Percentiles rank a stretch among this genome's conserved stretches.
phyloP scores from a whole-genome alignment of 176 grass and related monocot species.

The Chrysopogon serrulatus region DNA sequence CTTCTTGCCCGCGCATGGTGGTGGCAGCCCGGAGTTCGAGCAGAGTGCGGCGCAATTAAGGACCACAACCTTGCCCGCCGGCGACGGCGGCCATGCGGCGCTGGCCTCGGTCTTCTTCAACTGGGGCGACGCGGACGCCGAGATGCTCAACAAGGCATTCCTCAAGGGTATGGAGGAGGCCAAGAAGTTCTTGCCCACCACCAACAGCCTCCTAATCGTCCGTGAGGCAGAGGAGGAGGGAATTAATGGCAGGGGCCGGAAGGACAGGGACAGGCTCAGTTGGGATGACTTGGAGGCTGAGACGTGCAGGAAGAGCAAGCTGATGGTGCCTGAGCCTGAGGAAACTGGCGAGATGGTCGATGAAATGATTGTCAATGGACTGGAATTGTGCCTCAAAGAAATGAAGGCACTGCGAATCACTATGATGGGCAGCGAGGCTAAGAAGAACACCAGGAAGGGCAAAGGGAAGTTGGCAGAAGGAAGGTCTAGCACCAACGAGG shows the following conservation, averaged over 20 bases:
- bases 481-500: neutral
- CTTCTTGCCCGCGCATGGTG: neutral
- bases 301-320: neutral
- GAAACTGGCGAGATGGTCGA: neutral
- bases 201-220: conserved; percentile 18
- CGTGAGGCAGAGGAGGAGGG: conserved; percentile 19
- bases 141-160: conserved; percentile 35
- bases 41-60: neutral
- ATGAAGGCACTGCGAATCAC: conserved; percentile 5
- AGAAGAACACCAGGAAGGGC: neutral
- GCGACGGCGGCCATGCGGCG: neutral
- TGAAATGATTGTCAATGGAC: neutral
- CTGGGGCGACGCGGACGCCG: neutral
- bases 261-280: neutral
- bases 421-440: neutral
- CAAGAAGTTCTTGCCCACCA: conserved; percentile 42
- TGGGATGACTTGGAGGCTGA: neutral
- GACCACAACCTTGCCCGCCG: neutral
- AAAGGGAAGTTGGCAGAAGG: neutral
- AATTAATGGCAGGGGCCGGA: neutral
- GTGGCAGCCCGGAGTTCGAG: neutral
- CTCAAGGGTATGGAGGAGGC: conserved; percentile 44
- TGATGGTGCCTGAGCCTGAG: neutral
- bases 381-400: neutral
- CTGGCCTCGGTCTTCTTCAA: conserved; percentile 14